Evolutionary conservation across 108 stramenopile genomes (phyloP), one percentile per base, ranked within the genome.

Genomic region (Cyclotella sp.): DNA sequence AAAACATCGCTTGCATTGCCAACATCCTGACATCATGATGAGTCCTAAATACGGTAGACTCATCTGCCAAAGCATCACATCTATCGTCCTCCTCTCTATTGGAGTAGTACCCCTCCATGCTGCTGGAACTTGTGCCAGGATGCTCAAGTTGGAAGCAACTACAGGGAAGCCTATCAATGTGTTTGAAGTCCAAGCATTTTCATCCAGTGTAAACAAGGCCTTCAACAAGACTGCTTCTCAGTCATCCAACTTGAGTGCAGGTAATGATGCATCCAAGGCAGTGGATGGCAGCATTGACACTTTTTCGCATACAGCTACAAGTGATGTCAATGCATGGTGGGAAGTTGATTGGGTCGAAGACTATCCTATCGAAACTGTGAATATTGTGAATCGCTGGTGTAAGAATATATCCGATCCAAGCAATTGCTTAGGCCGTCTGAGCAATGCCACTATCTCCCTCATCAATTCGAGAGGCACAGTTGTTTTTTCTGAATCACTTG

Each of bases 271-370:
- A 60, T 60, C 22, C 8, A 60, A 60, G 27, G 59, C 59, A 30
- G 59, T 60, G 7, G 59, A 60, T 30, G 28, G 28, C 27, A 29
- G 9, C 6, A 60, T 29, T 30, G 9, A 28, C 7, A 30, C 59
- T 7, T 60, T 60, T 28, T 29, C 28, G 11, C 59, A 60, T 60
- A 60, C 59, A 8, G 7, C 27, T 15, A 9, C 29, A 28, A 15
- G 5, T 30, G 59, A 60, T 30, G 29, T 3, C 27, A 60, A 60
- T 60, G 27, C 59, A n/a, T 60, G 29, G 59, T 60, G 59, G 59
- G 28, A 29, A 16, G 59, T 60, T 9, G 16, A 60, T 16, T 19
- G 26, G 7, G 22, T 3, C 15, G 52, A 53, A 53, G 52, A n/a
- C 14, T n/a, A 19, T 19, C 7, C 18, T 6, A 53, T 53, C 7